These are phyloP conservation scores for Eucommia ulmoides DNA, from an alignment of 257 asterid species.

Conservation along the genomic window DNA sequence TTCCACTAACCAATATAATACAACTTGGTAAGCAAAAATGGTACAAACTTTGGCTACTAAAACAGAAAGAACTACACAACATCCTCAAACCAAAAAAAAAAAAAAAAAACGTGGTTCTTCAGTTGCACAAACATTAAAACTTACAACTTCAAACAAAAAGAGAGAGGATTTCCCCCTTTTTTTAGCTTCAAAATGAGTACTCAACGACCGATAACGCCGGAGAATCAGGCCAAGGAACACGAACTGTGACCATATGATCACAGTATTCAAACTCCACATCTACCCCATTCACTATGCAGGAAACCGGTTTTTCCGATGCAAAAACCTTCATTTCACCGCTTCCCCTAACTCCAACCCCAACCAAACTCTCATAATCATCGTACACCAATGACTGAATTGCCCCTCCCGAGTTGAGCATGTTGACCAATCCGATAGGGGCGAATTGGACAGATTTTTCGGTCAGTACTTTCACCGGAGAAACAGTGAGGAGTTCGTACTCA, in stretches of 20 bases:
- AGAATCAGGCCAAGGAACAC: conserved; percentile 18
- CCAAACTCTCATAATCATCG: conserved; percentile 4
- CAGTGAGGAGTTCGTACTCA: conserved; percentile 22
- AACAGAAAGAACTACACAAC: too few relatives aligned
- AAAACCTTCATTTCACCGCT: conserved; percentile 20
- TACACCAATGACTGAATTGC: conserved; percentile 13
- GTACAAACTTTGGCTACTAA: too few relatives aligned
- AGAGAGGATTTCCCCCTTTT: not conserved
- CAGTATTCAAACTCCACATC: conserved; percentile 9
- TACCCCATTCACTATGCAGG: conserved; percentile 13
- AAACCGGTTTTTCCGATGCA: conserved; percentile 19
- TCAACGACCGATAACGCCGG: conserved; percentile 8
- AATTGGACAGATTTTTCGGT: conserved; percentile 14
- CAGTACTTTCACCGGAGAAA: conserved; percentile 17
- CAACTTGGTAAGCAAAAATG: too few relatives aligned
- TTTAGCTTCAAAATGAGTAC: conserved; percentile 9
- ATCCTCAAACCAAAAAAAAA: too few relatives aligned
- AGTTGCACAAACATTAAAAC: too few relatives aligned
- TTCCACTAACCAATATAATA: too few relatives aligned
- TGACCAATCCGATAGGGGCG: conserved; percentile 32
- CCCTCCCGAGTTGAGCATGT: conserved; percentile 36
- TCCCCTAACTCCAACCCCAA: conserved; percentile 16
- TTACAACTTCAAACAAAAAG: too few relatives aligned
- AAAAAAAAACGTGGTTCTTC: too few relatives aligned
- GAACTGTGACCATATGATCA: conserved; percentile 17